A percentile compares a stretch with the other conserved stretches of the same genome.
phyloP scores from a whole-genome alignment of 805 yeast species.

The Kuraishia capsulata region DNA sequence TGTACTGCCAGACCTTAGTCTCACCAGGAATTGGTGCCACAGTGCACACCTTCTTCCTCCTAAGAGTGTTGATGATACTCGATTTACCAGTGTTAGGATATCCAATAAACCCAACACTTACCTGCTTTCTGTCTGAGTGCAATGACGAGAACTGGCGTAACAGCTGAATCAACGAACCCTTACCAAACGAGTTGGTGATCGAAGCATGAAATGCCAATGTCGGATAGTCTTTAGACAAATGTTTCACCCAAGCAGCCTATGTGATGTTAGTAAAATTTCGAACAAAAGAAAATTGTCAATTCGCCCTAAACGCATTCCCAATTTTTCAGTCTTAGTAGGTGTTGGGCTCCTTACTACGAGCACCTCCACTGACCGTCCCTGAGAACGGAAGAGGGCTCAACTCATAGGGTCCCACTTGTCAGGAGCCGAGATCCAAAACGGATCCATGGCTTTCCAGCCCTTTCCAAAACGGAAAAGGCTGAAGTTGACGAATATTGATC shows the following conservation, averaged over 20 bases:
- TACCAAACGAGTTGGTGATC: conserved; percentile 94
- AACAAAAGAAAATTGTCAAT: conserved; percentile 1
- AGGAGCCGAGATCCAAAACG: conserved; percentile 34
- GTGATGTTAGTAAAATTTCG: conserved; percentile 8
- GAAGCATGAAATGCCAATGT: conserved; percentile 98
- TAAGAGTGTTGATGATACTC: conserved; percentile 85
- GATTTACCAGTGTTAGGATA: conserved; percentile 99
- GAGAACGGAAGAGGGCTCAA: conserved; percentile 45
- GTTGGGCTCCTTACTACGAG: conserved; percentile 92
- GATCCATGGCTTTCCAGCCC: conserved; percentile 31
- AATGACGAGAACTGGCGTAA: conserved; percentile 86
- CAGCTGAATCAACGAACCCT: conserved; percentile 90
- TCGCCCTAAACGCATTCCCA: not conserved
- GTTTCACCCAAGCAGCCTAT: conserved; percentile 98
- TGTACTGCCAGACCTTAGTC: conserved; percentile 98
- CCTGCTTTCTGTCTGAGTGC: conserved; percentile 90
- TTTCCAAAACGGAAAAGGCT: conserved; percentile 39
- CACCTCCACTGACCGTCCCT: conserved; percentile 25
- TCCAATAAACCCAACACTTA: conserved; percentile 95
- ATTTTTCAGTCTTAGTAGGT: conserved; percentile 25
- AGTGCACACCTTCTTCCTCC: conserved; percentile 90
- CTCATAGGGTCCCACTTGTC: conserved; percentile 63
- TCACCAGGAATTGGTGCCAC: conserved; percentile 99
- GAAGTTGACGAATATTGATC: conserved; percentile 55
- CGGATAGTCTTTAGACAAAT: conserved; percentile 82